Base-by-base conservation (phyloP, 192 early-diverging fungal species). In the Haplosporangium gracile region DNA sequence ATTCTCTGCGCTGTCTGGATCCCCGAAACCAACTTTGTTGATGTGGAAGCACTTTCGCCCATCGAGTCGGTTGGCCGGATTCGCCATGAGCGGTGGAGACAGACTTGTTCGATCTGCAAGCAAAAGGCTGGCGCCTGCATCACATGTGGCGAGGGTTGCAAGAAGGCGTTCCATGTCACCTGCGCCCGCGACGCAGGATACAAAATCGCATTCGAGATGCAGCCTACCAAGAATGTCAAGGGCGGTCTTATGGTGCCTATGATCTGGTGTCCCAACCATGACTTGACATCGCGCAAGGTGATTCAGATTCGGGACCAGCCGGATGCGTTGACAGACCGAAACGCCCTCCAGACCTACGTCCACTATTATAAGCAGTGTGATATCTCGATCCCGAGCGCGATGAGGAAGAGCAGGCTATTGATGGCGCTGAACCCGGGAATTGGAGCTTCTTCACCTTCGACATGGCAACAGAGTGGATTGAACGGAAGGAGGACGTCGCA, bases 1-100 rank as follows among this genome's bases (percentile, higher is more conserved):
- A 88, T 95, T 8, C 82, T 92, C 20, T 96, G 95, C 72, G 92
- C 95, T 4, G 81, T 92, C 40, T 91, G 91, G 55, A 88, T 93
- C 47, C 89, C 89, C 16, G 93, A 95, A 65, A 79, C 90, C 29
- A 83, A 81, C 24, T 92, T 94, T 85, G 91, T 88, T 6, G 70
- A 91, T 60, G 63, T 79, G 16, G 51, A 83, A 3, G 78, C 57
- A 0, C 68, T 92, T 8, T 83, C 81, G 1, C 90, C 91, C 1
- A 77, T 93, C 0, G 92, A 93, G 71, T 90, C 88, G 45, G 88
- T 92, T 47, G 83, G 88, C 1, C 76, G 82, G 39, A 88, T 94
- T 11, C 70, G 81, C n/a, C 77, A 77, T 36, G 79, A 87, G 7
- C 79, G 88, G 20, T 90, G 89, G 88, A 80, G 79, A 51, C 78